Conservation (phyloP, 1,139 yeast genomes). For the Ogataea hybrid region DNA sequence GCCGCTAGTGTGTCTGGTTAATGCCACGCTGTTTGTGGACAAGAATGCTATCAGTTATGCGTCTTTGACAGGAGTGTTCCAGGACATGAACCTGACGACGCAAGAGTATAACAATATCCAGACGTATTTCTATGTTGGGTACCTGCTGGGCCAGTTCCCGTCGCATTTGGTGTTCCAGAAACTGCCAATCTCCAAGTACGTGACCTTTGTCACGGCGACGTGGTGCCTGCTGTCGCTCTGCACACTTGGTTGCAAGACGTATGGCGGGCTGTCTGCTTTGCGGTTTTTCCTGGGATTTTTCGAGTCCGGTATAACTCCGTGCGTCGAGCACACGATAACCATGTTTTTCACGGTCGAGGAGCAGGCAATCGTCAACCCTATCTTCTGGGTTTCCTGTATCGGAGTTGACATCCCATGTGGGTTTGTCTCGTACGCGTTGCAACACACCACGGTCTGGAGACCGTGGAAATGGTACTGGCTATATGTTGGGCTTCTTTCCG, state of each 20-base stretch:
- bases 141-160: conserved; percentile 58
- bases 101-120: conserved; percentile 35
- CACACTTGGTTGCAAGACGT: conserved; percentile 31
- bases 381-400: conserved; percentile 35
- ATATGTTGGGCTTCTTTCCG: conserved; percentile 33
- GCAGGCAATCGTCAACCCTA: conserved; percentile 33
- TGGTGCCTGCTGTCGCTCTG: conserved; percentile 33
- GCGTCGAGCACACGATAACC: conserved; percentile 33
- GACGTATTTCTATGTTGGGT: conserved; percentile 50
- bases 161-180: conserved; percentile 52
- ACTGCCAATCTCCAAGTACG: conserved; percentile 32
- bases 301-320: conserved; percentile 45
- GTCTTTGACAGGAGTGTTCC: conserved; percentile 40
- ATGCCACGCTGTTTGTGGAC: conserved; percentile 40
- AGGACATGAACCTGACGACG: conserved; percentile 37
- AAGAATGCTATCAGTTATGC: conserved; percentile 41
- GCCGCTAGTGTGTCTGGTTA: conserved; percentile 33
- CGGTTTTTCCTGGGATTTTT: conserved; percentile 57
- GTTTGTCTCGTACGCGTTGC: conserved; percentile 36
- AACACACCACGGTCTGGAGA: conserved; percentile 22
- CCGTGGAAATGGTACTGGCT: conserved; percentile 36
- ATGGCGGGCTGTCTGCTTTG: conserved; percentile 48
- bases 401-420: conserved; percentile 35
- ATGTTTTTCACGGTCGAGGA: conserved; percentile 35
- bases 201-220: conserved; percentile 26